Base-by-base conservation (phyloP, 2,329 filamentous ascomycete genomes). In the Penicillium rolfsii region DNA sequence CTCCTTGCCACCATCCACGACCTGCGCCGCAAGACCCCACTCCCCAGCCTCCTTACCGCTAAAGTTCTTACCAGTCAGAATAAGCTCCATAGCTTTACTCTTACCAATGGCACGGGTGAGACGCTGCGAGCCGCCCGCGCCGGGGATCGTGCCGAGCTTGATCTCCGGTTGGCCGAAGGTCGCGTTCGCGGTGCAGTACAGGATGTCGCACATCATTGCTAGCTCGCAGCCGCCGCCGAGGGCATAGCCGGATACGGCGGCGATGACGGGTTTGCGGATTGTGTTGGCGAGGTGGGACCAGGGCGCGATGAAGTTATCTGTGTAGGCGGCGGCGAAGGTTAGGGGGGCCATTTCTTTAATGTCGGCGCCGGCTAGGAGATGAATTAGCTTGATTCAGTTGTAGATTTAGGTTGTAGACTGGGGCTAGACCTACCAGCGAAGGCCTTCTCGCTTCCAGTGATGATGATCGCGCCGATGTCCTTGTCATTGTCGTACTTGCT, bases 341-440 rank as follows among this genome's bases (percentile, higher is more conserved):
- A 97, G 87, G 62, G 92, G 89, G 33, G 92, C 91, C 95, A 99
- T 99, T 80, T 99, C 95, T 80, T 98, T 98, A 82, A 99, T 99
- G 79, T 99, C 95, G 63, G 95, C 95, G 55, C 95, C 95, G 48
- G 95, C 94, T 75, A 11, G 22, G 45, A 12, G 40, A 57, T 38
- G 36, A 30, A 36, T 33, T 38, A 7, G 19, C 30, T 53, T 11
- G 35, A 4, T 11, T 36, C 5, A n/a, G 35, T 24, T 14, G 22
- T 36, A 12, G 35, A 14, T 36, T 14, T 22, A 6, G 24, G n/a
- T 33, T 19, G 30, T n/a, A 9, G 5, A 16, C 5, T 30, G 8
- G 26, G 54, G 40, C n/a, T 26, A 45, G 4, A 58, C 61, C 35
- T 74, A 83, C 82, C 77, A 33, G 94, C 94, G 74, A 97, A 99